Percentiles rank a stretch among this genome's conserved stretches.
These are phyloP conservation scores for Xenoacremonium recifei DNA, from an alignment of 2,329 filamentous ascomycete genomes.

Conservation along the genomic window DNA sequence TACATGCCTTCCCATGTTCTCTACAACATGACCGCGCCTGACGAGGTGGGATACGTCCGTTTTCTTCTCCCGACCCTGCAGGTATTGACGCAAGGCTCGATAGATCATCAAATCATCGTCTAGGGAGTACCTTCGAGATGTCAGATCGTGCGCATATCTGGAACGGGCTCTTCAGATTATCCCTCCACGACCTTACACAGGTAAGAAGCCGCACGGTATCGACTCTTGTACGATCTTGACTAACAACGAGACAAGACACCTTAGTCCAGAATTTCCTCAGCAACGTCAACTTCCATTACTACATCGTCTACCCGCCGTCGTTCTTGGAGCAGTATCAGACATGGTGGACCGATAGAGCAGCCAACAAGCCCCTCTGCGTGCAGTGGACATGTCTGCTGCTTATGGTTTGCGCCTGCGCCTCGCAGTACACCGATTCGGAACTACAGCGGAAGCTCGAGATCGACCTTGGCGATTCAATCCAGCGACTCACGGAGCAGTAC, in stretches of 20 bases:
- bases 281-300: slow-evolving; percentile 38
- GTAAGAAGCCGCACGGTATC: slow-evolving; percentile 22
- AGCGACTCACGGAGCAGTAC: slow-evolving; percentile 30
- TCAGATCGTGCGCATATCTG: slow-evolving; percentile 27
- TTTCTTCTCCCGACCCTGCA: neutral
- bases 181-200: slow-evolving; percentile 33
- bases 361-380: slow-evolving; percentile 29
- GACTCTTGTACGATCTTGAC: no score
- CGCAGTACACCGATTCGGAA: slow-evolving; percentile 31
- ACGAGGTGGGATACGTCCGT: slow-evolving; percentile 29
- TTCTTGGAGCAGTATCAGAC: slow-evolving; percentile 35
- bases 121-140: slow-evolving; percentile 21
- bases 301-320: slow-evolving; percentile 34
- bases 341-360: slow-evolving; percentile 33
- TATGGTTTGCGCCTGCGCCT: slow-evolving; percentile 36
- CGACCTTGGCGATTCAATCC: slow-evolving; percentile 29
- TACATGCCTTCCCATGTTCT: slow-evolving; percentile 34
- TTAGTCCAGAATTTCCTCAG: slow-evolving; percentile 38
- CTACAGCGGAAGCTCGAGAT: slow-evolving; percentile 29
- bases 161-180: slow-evolving; percentile 31
- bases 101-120: slow-evolving; percentile 13
- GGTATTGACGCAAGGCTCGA: neutral
- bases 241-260: slow-evolving; percentile 26
- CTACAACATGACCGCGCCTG: slow-evolving; percentile 22
- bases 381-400: slow-evolving; percentile 39